Percentiles rank a stretch among this genome's conserved stretches.
These are phyloP conservation scores for Citrus trifoliata DNA, from an alignment of 345 rosid genomes.

Conservation along the genomic window DNA sequence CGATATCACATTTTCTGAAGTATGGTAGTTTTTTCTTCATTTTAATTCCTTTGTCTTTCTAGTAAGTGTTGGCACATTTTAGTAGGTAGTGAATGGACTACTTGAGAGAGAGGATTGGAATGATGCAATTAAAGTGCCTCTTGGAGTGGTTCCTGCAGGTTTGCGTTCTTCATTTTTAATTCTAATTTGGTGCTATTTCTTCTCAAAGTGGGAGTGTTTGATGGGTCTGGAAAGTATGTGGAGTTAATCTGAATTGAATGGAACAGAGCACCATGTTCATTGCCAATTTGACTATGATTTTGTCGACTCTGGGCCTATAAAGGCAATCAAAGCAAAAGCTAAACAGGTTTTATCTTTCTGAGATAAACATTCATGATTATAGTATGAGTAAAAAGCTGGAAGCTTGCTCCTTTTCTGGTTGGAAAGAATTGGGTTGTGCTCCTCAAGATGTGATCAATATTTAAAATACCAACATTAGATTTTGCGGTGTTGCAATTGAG, in stretches of 20 bases:
- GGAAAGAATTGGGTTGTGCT: not conserved
- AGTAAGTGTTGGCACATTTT: slow-evolving; percentile 31
- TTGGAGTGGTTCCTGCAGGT: slow-evolving; percentile 96
- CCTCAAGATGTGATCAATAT: not conserved
- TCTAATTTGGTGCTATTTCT: not conserved
- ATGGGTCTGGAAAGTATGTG: not conserved
- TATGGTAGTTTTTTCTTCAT: not conserved
- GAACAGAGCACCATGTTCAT: not conserved
- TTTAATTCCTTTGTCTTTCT: slow-evolving; percentile 14
- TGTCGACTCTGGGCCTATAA: not conserved
- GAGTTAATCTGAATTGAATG: not conserved
- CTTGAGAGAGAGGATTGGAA: slow-evolving; percentile 91
- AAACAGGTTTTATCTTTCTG: not conserved
- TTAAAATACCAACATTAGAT: not conserved
- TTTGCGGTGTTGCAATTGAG: not conserved
- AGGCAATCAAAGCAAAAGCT: not conserved
- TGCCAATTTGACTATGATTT: not conserved
- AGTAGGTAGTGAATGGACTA: slow-evolving; percentile 96
- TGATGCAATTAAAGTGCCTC: slow-evolving; percentile 67
- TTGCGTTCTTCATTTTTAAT: slow-evolving; percentile 13
- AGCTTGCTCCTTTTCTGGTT: not conserved
- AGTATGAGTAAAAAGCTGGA: not conserved
- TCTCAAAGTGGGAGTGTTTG: not conserved
- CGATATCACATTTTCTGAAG: not conserved
- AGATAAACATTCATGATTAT: not conserved